These are phyloP conservation scores for Penicillium riverlandense DNA, from an alignment of 495 filamentous ascomycete genomes.

Conservation along the genomic window DNA sequence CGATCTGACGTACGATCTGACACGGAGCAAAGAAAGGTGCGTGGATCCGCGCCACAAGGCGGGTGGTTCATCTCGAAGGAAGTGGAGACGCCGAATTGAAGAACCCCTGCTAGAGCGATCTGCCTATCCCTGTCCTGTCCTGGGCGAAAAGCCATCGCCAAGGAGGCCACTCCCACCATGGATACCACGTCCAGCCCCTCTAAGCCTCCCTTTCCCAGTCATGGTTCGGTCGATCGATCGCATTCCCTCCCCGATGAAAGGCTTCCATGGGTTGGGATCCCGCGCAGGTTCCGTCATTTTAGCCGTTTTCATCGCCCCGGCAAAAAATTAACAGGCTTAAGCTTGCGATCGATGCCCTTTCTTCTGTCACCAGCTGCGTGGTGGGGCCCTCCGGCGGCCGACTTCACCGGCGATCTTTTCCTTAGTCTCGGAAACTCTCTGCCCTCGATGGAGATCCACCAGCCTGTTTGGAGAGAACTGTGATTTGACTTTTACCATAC, in stretches of 20 bases:
- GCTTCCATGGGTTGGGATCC: conserved; percentile 11
- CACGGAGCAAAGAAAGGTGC: neutral
- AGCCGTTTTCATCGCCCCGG: neutral
- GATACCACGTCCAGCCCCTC: conserved; percentile 10
- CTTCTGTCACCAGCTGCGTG: conserved; percentile 10
- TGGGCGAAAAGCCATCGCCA: neutral
- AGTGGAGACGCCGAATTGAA: conserved; percentile 18
- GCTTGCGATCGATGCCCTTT: too few species aligned
- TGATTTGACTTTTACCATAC: conserved; percentile 9
- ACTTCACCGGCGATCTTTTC: conserved; percentile 12
- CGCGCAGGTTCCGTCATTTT: conserved; percentile 9
- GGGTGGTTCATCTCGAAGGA: conserved; percentile 9
- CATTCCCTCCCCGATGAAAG: conserved; percentile 17
- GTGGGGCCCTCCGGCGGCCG: too few species aligned
- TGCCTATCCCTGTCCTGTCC: conserved; percentile 10
- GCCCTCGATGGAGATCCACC: conserved; percentile 7
- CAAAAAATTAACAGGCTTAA: too few species aligned
- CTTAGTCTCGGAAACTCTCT: conserved; percentile 4
- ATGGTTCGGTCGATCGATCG: conserved; percentile 17
- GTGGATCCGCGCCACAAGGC: too few species aligned
- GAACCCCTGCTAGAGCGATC: conserved; percentile 17
- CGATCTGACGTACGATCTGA: conserved; percentile 15
- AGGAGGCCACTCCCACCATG: conserved; percentile 3
- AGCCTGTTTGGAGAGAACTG: neutral
- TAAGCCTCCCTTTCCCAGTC: neutral